Percentiles rank a stretch among this genome's conserved stretches.
Conservation (phyloP, 1,284 basidiomycete genomes). For the Peniophora sp. region DNA sequence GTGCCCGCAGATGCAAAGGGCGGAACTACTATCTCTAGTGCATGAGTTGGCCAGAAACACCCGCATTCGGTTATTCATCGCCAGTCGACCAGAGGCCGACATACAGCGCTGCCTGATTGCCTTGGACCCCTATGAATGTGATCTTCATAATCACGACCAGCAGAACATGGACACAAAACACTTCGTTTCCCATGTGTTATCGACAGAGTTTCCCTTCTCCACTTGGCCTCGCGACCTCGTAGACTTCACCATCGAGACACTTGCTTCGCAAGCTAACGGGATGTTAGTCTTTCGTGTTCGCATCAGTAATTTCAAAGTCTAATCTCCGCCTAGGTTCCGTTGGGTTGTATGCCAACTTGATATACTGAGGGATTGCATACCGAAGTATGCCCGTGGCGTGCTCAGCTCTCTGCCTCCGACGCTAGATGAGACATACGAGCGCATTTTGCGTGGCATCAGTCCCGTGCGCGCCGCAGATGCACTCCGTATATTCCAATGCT, state of each 20-base stretch:
- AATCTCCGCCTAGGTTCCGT: slow-evolving; percentile 2
- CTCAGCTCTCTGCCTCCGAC: slow-evolving; percentile 2
- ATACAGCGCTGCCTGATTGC: background rate
- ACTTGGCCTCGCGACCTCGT: slow-evolving; percentile 4
- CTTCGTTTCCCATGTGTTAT: slow-evolving; percentile 4
- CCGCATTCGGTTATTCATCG: no score
- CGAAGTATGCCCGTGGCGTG: slow-evolving; percentile 1
- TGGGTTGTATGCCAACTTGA: slow-evolving; percentile 2
- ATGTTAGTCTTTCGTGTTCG: slow-evolving; percentile 3
- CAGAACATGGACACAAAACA: slow-evolving; percentile 5
- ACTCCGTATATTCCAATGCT: slow-evolving; percentile 5
- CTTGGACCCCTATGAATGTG: slow-evolving; percentile 1
- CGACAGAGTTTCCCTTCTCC: background rate
- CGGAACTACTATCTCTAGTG: background rate
- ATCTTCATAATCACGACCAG: slow-evolving; percentile 3
- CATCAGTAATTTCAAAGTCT: background rate
- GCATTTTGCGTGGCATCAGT: slow-evolving; percentile 2
- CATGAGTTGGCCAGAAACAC: no score
- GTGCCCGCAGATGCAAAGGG: background rate
- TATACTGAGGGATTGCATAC: slow-evolving; percentile 2
- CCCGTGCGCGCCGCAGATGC: slow-evolving; percentile 4
- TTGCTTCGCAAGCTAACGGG: slow-evolving; percentile 5
- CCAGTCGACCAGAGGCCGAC: slow-evolving; percentile 4
- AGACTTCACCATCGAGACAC: background rate
- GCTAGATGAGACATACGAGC: slow-evolving; percentile 7